Conservation (phyloP, 2,329 filamentous ascomycete species). For the Aspergillus quadrilineatus region DNA sequence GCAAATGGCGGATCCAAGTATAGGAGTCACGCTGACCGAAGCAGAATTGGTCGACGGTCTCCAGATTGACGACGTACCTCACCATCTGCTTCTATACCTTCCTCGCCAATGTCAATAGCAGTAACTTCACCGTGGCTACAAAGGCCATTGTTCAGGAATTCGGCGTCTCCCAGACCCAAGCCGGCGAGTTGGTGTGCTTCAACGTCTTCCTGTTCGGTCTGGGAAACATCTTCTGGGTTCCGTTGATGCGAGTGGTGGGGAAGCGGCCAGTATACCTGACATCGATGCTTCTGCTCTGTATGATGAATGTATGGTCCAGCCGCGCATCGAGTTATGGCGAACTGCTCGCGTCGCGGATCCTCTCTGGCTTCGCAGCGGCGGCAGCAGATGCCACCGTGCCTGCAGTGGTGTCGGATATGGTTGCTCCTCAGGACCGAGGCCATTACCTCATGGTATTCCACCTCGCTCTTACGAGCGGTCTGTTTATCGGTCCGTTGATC, state of each 20-base stretch:
- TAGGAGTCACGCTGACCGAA: not conserved
- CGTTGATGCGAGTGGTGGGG: constrained; percentile 29
- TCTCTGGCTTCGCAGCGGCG: constrained; percentile 29
- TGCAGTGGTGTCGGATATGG: constrained; percentile 36
- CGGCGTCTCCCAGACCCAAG: constrained; percentile 23
- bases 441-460: constrained; percentile 42
- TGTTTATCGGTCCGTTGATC: constrained; percentile 40
- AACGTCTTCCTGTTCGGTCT: constrained; percentile 29
- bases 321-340: constrained; percentile 26
- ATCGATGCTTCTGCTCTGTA: constrained; percentile 32
- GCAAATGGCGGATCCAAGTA: too few species aligned
- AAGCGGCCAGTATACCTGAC: constrained; percentile 41
- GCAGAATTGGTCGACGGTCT: constrained; percentile 25
- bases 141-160: constrained; percentile 33
- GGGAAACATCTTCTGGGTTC: constrained; percentile 29
- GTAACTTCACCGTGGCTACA: constrained; percentile 40
- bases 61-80: constrained; percentile 30
- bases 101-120: constrained; percentile 41
- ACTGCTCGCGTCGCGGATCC: constrained; percentile 28
- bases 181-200: constrained; percentile 23
- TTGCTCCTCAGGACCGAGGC: constrained; percentile 35
- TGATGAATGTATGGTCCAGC: constrained; percentile 38
- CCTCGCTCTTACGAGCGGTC: constrained; percentile 35
- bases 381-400: constrained; percentile 32
- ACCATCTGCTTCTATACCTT: constrained; percentile 43